Evolutionary conservation across 2,329 filamentous ascomycete genomes (phyloP), one percentile per base, ranked within the genome.

Genomic region (Apiospora phragmitis): DNA sequence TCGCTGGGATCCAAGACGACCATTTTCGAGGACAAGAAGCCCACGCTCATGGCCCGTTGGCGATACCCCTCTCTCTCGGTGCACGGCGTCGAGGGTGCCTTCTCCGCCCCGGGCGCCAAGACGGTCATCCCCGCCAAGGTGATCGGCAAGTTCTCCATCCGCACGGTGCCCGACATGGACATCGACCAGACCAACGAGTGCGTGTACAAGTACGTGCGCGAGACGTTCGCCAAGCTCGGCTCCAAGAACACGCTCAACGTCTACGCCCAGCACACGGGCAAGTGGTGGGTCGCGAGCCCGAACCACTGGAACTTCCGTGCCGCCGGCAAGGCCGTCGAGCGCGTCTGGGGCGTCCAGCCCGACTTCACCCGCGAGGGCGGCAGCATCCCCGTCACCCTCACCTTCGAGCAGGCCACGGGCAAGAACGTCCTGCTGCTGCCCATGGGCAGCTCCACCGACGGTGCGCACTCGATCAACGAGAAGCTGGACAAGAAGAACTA

Each of bases 291-390:
- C 66, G 94, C 97, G 65, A 95, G 93, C 79, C 95, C 96, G 41
- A 96, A 97, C 85, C 95, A 99, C 88, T 98, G 96, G 94, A 99
- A 99, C 88, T 99, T 98, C 85, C 89, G 91, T 41, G 95, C 95
- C 35, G 96, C 96, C 18, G 90, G 92, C 79, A 98, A 97, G 88
- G 96, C 96, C n/a, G 94, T 96, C 43, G 92, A 98, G 86, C 90
- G 94, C 74, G 96, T 99, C 47, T 99, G 94, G 89, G 93, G 93
- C 69, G 92, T 97, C 69, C 88, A 94, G 85, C 96, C 96, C 35
- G 96, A 99, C 84, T 92, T 97, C 83, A 99, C 96, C 51, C 90
- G 96, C 73, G 96, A 99, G 85, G 96, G 96, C 82, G 96, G 96
- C 83, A 97, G 94, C 83, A 99, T 99, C 77, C 96, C 96, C 4